These are phyloP conservation scores for Rubus idaeus DNA, from an alignment of 306 rosid species.

Conservation along the genomic window DNA sequence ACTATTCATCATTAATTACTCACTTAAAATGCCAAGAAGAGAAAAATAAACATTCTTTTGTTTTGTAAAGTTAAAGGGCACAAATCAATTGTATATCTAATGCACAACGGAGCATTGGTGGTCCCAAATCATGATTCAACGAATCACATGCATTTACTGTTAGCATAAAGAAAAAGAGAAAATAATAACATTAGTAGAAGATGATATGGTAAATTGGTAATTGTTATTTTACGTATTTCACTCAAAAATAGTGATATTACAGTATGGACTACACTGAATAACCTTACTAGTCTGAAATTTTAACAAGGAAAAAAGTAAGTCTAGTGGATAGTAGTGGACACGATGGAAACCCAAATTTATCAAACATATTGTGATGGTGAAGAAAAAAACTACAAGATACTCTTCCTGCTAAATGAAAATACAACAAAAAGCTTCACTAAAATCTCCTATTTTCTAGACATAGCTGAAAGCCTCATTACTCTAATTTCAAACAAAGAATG, in stretches of 20 bases:
- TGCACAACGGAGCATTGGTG: neutral
- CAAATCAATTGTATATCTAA: neutral
- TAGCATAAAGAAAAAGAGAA: too few species aligned
- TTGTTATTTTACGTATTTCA: too few species aligned
- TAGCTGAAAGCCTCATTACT: neutral
- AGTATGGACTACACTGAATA: neutral
- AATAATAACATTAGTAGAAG: too few species aligned
- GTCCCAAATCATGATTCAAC: too few species aligned
- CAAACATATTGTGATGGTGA: neutral
- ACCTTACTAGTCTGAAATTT: neutral
- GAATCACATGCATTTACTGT: too few species aligned
- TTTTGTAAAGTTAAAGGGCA: too few species aligned
- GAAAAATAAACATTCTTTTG: too few species aligned
- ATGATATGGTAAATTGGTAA: too few species aligned
- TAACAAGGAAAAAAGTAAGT: neutral
- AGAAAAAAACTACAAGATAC: neutral
- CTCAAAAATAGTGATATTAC: too few species aligned
- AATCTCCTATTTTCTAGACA: neutral
- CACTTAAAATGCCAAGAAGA: neutral
- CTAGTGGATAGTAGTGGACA: neutral
- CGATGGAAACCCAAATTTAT: neutral
- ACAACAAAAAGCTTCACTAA: neutral
- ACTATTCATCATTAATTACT: constrained; percentile 1
- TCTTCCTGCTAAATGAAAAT: neutral
- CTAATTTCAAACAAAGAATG: neutral